These are phyloP conservation scores for Phytophthora gonapodyides DNA, from an alignment of 352 stramenopile genomes.

Conservation along the genomic window DNA sequence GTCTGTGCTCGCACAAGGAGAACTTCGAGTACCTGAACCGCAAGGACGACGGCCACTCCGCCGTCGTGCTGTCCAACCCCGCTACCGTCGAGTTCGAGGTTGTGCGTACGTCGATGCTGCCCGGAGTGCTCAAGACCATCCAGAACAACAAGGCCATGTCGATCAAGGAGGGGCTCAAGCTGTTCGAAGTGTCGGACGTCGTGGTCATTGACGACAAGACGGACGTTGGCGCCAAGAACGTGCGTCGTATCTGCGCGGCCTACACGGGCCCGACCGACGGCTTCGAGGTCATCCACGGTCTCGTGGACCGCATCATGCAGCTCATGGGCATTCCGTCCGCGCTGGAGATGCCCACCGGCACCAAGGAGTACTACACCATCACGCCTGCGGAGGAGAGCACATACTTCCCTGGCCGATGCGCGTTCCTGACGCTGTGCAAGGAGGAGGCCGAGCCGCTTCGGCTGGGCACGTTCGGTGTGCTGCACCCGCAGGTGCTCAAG, in stretches of 20 bases:
- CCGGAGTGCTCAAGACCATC: slow-evolving; percentile 98
- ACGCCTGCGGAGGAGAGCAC: slow-evolving; percentile 61
- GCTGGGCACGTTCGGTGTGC: slow-evolving; percentile 97
- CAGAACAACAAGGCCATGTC: slow-evolving; percentile 98
- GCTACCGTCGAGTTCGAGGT: slow-evolving; percentile 99
- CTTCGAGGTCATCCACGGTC: slow-evolving; percentile 99
- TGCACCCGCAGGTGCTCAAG: slow-evolving; percentile 97
- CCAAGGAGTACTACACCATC: slow-evolving; percentile 81
- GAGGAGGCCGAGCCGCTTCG: slow-evolving; percentile 66
- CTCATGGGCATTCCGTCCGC: slow-evolving; percentile 92
- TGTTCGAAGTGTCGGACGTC: slow-evolving; percentile 99
- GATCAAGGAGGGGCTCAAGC: slow-evolving; percentile 97
- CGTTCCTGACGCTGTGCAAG: slow-evolving; percentile 92
- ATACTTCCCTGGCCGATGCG: slow-evolving; percentile 97
- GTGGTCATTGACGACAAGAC: slow-evolving; percentile 94
- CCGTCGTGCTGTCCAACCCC: slow-evolving; percentile 98
- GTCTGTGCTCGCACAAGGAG: slow-evolving; percentile 96
- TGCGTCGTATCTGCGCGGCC: slow-evolving; percentile 94
- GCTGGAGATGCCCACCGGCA: slow-evolving; percentile 67
- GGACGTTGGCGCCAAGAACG: slow-evolving; percentile 96
- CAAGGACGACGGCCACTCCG: slow-evolving; percentile 78
- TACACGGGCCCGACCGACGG: slow-evolving; percentile 97
- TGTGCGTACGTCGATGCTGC: slow-evolving; percentile 97
- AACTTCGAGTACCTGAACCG: slow-evolving; percentile 97
- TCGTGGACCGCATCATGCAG: slow-evolving; percentile 99